A percentile compares a stretch with the other conserved stretches of the same genome.
phyloP scores from a whole-genome alignment of 345 rosid genomes.

The Draba incana region DNA sequence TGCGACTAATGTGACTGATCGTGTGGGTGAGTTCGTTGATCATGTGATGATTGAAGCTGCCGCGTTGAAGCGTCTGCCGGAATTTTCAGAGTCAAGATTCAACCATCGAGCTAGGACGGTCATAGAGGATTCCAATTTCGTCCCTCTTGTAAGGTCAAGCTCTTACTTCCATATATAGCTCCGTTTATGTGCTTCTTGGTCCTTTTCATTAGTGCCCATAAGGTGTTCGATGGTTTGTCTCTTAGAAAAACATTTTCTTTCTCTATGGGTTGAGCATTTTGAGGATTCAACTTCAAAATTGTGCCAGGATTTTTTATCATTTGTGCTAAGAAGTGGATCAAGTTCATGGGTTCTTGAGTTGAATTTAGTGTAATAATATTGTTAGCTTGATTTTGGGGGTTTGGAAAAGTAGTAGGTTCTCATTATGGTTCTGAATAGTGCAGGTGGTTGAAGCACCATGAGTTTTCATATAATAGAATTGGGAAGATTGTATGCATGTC shows the following conservation, averaged over 20 bases:
- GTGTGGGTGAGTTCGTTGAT: conserved; percentile 66
- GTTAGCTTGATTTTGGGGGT: background rate
- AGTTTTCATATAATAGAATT: conserved; percentile 69
- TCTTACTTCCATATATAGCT: conserved; percentile 2
- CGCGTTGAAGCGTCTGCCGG: conserved; percentile 62
- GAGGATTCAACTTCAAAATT: background rate
- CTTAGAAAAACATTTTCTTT: background rate
- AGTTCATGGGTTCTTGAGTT: too few species aligned
- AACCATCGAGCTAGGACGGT: conserved; percentile 62
- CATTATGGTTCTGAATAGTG: conserved; percentile 31
- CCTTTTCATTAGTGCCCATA: conserved; percentile 11
- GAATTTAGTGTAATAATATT: background rate
- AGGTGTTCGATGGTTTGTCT: conserved; percentile 37
- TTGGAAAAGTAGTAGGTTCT: background rate
- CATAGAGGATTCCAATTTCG: conserved; percentile 65
- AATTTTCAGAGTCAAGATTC: conserved; percentile 54
- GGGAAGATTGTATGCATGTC: conserved; percentile 73
- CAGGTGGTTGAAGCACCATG: conserved; percentile 96
- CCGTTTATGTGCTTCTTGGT: background rate
- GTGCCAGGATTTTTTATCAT: conserved; percentile 10
- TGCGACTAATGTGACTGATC: conserved; percentile 61
- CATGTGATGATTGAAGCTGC: conserved; percentile 85
- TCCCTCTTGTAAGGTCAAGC: conserved; percentile 73
- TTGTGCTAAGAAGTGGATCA: background rate
- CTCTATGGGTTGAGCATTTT: background rate